Evolutionary conservation across 306 rosid species (phyloP), one percentile per base, ranked within the genome.

Genomic region (Prunus armeniaca): DNA sequence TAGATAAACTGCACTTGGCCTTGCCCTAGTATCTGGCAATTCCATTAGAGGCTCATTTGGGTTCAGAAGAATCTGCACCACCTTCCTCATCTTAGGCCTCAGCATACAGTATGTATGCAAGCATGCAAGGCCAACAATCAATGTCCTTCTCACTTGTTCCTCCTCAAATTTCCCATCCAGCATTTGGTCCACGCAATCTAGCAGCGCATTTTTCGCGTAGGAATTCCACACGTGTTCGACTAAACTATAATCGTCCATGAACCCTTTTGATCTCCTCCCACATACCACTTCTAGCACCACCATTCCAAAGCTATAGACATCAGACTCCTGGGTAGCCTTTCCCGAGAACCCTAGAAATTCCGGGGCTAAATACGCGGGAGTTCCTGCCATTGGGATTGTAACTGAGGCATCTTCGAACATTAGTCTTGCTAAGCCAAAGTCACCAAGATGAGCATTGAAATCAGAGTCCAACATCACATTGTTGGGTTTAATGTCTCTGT

Each of bases 111-210:
- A 85, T 0, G 91, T 85, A 64, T 84, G 84, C 79, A 85, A 80
- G 80, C 91, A 89, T 18, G 88, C 87, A 60, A 89, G 67, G n/a
- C 91, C 93, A 75, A 85, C 81, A 77, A 82, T 80, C 73, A 89
- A 64, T 19, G 77, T 71, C 68, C 88, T 85, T 68, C 62, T 83
- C 15, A 80, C 88, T 78, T 85, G 84, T 60, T 82, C 87, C 34
- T 65, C 87, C 34, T 85, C 87, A 70, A 76, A 80, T 17, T 74
- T 38, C 4, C 78, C 63, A 5, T 72, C 52, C 2, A 87, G 56
- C 14, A 65, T n/a, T 51, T 74, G 64, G 73, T 89, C 93, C 38
- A 78, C 89, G 58, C 88, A 84, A 66, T 82, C 86, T 0, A 80
- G 17, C 84, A 89, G 76, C 8, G 38, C 77, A 63, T 82, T 62